These are phyloP conservation scores for Fusarium tanahbumbuense DNA, from an alignment of 2,329 filamentous ascomycete species.

Conservation along the genomic window DNA sequence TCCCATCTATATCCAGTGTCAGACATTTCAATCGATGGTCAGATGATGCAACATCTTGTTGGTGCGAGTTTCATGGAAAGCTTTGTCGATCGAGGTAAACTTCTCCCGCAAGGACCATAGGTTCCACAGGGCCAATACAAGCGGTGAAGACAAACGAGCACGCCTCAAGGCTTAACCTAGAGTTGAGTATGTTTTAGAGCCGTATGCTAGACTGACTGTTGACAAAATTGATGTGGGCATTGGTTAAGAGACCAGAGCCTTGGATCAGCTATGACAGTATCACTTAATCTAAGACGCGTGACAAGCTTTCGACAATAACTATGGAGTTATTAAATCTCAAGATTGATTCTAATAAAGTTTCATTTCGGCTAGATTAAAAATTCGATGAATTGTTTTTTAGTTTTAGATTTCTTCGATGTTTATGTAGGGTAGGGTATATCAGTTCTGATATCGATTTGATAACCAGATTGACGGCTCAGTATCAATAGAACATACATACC, in stretches of 20 bases:
- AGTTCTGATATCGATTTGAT: not conserved
- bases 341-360: not conserved
- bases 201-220: not conserved
- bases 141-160: not conserved
- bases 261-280: too few species aligned
- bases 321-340: not conserved
- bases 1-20: conserved; percentile 1
- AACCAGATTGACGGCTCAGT: not conserved
- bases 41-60: not conserved
- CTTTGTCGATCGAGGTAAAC: not conserved
- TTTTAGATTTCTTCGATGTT: not conserved
- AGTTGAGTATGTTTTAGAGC: not conserved
- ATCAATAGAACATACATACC: not conserved
- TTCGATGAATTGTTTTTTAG: not conserved
- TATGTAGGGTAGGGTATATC: not conserved
- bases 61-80: not conserved
- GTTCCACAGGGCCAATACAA: not conserved
- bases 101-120: not conserved
- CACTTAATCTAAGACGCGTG: not conserved
- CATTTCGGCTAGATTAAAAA: not conserved
- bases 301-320: not conserved
- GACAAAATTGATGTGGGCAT: not conserved
- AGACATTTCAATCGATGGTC: not conserved
- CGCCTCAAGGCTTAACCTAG: not conserved
- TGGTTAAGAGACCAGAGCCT: not conserved